These are phyloP conservation scores for Arxiozyma telluris DNA, from an alignment of 1,139 yeast species.

Conservation along the genomic window DNA sequence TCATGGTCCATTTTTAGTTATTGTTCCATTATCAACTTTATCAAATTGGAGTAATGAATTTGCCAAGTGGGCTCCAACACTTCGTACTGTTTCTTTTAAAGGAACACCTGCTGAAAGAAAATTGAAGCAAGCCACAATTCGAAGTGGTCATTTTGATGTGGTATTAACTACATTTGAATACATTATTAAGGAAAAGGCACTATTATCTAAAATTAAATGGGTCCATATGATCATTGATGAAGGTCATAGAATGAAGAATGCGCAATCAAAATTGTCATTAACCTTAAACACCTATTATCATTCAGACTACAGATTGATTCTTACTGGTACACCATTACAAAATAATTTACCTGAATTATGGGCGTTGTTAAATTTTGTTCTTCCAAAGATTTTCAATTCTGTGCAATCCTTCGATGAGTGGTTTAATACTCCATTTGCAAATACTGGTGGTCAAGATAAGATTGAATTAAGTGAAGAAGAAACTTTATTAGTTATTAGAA, in stretches of 20 bases:
- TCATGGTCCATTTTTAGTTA: constrained; percentile 64
- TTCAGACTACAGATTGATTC: constrained; percentile 65
- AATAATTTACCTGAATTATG: constrained; percentile 78
- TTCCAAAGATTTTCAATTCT: constrained; percentile 74
- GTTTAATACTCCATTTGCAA: constrained; percentile 81
- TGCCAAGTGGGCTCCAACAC: constrained; percentile 78
- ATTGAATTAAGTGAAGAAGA: constrained; percentile 85
- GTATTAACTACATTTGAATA: constrained; percentile 74
- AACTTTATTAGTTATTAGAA: constrained; percentile 81
- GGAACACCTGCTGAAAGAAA: constrained; percentile 69
- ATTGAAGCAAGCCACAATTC: constrained; percentile 50
- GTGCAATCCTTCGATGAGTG: constrained; percentile 83
- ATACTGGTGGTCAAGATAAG: constrained; percentile 73
- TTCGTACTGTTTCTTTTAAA: constrained; percentile 61
- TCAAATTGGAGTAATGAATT: constrained; percentile 82
- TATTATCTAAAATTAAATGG: constrained; percentile 63
- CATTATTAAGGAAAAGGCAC: constrained; percentile 62
- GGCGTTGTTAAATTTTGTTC: constrained; percentile 71
- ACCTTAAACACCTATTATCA: constrained; percentile 67
- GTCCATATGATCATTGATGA: constrained; percentile 84
- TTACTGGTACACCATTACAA: constrained; percentile 84
- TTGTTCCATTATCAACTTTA: constrained; percentile 75
- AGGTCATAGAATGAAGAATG: constrained; percentile 82
- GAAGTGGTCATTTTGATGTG: constrained; percentile 63
- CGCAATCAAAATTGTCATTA: constrained; percentile 62